Conservation (phyloP, 371 early-diverging fungal species). For the Zopfochytrium polystomum region DNA sequence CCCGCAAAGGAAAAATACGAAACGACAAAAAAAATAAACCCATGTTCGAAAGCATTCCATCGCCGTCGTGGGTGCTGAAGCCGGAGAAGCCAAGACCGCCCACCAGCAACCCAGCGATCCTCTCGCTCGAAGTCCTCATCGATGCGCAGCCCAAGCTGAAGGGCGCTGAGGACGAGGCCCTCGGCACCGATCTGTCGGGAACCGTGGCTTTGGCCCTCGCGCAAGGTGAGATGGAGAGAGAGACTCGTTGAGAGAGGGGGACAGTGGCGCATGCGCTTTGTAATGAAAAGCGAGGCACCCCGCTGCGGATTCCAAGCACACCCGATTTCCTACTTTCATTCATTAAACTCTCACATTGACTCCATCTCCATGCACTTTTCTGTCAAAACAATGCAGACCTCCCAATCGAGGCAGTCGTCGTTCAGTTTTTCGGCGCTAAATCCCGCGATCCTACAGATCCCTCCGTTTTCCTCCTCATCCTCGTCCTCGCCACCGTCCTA, state of each 20-base stretch:
- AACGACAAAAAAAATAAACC: no score
- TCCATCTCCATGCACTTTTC: no score
- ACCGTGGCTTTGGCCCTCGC: conserved; percentile 20
- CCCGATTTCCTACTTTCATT: no score
- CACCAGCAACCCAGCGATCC: conserved; percentile 12
- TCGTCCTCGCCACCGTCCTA: background rate
- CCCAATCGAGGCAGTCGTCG: background rate
- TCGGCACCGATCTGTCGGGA: conserved; percentile 26
- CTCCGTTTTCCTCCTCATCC: background rate
- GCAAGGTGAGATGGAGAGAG: no score
- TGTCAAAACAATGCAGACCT: no score
- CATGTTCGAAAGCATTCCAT: no score
- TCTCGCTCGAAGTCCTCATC: conserved; percentile 25
- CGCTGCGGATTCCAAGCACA: no score
- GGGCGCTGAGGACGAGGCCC: conserved; percentile 17
- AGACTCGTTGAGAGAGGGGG: no score
- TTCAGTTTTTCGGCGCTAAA: background rate
- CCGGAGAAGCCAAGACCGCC: conserved; percentile 18
- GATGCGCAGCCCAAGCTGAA: conserved; percentile 15
- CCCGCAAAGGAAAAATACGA: no score
- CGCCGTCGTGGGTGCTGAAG: conserved; percentile 9
- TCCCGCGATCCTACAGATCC: background rate
- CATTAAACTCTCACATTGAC: no score
- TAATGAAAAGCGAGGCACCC: no score
- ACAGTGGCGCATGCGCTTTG: no score